phyloP scores from a whole-genome alignment of 2,329 filamentous ascomycete genomes.

The Aspergillus sp. region DNA sequence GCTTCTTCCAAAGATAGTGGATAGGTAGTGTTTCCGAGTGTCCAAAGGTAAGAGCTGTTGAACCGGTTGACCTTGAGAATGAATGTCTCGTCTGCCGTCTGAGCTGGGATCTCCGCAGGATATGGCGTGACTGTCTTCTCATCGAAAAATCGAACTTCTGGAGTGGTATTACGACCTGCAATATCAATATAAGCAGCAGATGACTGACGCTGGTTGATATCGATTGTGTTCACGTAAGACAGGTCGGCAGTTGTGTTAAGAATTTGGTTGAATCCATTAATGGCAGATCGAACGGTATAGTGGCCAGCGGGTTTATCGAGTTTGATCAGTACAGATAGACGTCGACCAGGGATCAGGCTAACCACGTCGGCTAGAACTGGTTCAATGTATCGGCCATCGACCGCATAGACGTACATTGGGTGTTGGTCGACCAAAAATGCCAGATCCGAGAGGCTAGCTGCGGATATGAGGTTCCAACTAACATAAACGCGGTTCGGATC shows the following conservation, averaged over 20 bases:
- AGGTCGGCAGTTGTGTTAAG: slow-evolving; percentile 49
- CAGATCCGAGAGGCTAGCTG: slow-evolving; percentile 46
- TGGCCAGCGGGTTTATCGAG: slow-evolving; percentile 42
- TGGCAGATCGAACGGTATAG: slow-evolving; percentile 52
- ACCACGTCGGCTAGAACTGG: slow-evolving; percentile 29
- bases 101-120: slow-evolving; percentile 40
- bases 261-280: slow-evolving; percentile 48
- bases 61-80: slow-evolving; percentile 27
- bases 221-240: slow-evolving; percentile 28
- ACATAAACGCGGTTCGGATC: slow-evolving; percentile 38
- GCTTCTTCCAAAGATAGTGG: slow-evolving; percentile 34
- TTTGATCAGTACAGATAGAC: slow-evolving; percentile 33
- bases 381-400: slow-evolving; percentile 35
- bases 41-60: slow-evolving; percentile 49
- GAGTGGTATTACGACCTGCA: slow-evolving; percentile 39
- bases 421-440: slow-evolving; percentile 42
- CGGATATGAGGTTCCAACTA: slow-evolving; percentile 49
- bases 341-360: slow-evolving; percentile 23
- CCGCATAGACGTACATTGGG: slow-evolving; percentile 34
- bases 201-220: slow-evolving; percentile 9
- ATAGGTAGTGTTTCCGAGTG: slow-evolving; percentile 39
- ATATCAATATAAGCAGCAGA: slow-evolving; percentile 46
- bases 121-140: slow-evolving; percentile 42
- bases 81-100: slow-evolving; percentile 43
- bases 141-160: slow-evolving; percentile 40